These are phyloP conservation scores for Basipetospora chlamydospora DNA, from an alignment of 2,329 filamentous ascomycete species.

Conservation along the genomic window DNA sequence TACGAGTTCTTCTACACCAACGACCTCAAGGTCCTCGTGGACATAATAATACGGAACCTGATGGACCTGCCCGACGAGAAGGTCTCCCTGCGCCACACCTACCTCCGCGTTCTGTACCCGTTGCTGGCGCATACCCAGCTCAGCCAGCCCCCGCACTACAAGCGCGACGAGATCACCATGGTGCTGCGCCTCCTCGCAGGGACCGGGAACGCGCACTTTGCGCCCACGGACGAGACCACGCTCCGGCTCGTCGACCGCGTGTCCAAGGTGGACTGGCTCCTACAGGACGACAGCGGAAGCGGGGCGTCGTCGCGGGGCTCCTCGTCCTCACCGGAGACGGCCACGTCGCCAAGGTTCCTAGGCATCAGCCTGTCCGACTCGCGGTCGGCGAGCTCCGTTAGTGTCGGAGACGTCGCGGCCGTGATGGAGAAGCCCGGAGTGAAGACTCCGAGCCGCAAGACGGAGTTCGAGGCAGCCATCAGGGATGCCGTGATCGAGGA, in stretches of 20 bases:
- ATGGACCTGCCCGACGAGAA: slow-evolving; percentile 83
- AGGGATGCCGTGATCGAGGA: neutral
- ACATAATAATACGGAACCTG: slow-evolving; percentile 94
- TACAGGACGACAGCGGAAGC: slow-evolving; percentile 24
- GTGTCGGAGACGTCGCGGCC: slow-evolving; percentile 63
- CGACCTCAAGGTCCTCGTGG: slow-evolving; percentile 81
- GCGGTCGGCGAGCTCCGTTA: slow-evolving; percentile 57
- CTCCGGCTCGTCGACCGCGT: slow-evolving; percentile 65
- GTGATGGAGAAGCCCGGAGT: slow-evolving; percentile 73
- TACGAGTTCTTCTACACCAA: slow-evolving; percentile 99
- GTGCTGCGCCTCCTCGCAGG: slow-evolving; percentile 60
- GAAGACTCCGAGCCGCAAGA: slow-evolving; percentile 58
- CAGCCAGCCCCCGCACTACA: slow-evolving; percentile 76
- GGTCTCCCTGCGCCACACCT: slow-evolving; percentile 70
- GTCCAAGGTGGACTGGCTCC: slow-evolving; percentile 55
- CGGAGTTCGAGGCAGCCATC: slow-evolving; percentile 1
- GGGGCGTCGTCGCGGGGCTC: neutral
- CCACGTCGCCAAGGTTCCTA: slow-evolving; percentile 44
- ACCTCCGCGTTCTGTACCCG: slow-evolving; percentile 82
- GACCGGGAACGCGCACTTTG: slow-evolving; percentile 57
- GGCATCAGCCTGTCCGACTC: slow-evolving; percentile 55
- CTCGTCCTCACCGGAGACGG: slow-evolving; percentile 12
- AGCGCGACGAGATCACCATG: slow-evolving; percentile 67
- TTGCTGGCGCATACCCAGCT: slow-evolving; percentile 86
- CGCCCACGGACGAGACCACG: slow-evolving; percentile 68